phyloP scores from a whole-genome alignment of 2,329 filamentous ascomycete species.

The Penicillium aurantiogriseum region DNA sequence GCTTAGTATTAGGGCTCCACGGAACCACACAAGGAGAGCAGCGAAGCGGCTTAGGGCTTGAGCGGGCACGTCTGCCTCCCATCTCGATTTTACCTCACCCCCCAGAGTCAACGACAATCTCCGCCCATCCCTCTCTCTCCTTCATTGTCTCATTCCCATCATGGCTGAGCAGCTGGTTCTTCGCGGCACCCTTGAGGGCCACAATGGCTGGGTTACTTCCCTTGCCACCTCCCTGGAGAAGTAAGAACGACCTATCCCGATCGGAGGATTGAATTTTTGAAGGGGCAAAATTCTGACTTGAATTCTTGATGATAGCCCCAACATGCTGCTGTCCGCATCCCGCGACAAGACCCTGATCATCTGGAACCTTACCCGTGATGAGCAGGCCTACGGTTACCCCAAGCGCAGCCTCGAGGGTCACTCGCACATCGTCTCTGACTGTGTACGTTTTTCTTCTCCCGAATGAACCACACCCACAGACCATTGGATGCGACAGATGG shows the following conservation, averaged over 20 bases:
- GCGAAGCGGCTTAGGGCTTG: constrained; percentile 42
- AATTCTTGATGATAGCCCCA: constrained; percentile 64
- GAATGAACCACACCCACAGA: constrained; percentile 12
- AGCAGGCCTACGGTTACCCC: constrained; percentile 96
- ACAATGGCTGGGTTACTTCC: constrained; percentile 99
- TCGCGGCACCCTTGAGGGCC: constrained; percentile 96
- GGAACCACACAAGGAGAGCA: constrained; percentile 30
- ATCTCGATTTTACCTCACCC: constrained; percentile 39
- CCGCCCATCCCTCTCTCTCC: constrained; percentile 41
- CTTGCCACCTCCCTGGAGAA: constrained; percentile 99
- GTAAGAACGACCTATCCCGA: constrained; percentile 54
- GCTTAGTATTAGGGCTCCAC: constrained; percentile 36
- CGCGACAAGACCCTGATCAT: constrained; percentile 99
- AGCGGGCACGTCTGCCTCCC: constrained; percentile 37
- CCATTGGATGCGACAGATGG: constrained; percentile 13
- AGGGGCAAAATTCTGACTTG: constrained; percentile 38
- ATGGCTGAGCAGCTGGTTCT: constrained; percentile 96
- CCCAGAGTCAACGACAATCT: constrained; percentile 43
- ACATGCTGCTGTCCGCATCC: constrained; percentile 97
- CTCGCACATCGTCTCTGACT: constrained; percentile 99
- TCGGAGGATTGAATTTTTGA: constrained; percentile 27
- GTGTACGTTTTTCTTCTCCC: constrained; percentile 65
- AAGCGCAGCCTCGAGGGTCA: constrained; percentile 98
- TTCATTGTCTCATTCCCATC: constrained; percentile 44
- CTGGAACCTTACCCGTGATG: constrained; percentile 99